Base-by-base conservation (phyloP, 2,329 filamentous ascomycete genomes). In the Sphaerulina populicola region DNA sequence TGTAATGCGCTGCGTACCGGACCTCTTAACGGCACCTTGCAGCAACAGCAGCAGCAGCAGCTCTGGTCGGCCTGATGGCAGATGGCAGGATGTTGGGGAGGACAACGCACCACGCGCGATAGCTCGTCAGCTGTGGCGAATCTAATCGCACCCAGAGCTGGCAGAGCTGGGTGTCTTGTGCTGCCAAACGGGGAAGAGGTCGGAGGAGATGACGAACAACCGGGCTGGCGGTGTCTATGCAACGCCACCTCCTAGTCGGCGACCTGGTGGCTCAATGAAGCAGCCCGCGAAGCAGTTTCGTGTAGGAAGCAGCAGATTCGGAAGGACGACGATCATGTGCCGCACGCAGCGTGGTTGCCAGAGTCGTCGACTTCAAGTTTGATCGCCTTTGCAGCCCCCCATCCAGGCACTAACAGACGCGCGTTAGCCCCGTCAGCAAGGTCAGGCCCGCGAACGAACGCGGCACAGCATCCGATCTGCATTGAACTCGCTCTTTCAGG, bases 1-100 rank as follows among this genome's bases (percentile, higher is more conserved):
- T 44, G 48, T 30, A 30, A 15, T 33, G 45, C 39, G 45, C 37
- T 31, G 45, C 42, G 43, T 46, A 23, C 41, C 38, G 45, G 42
- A 54, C 50, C 46, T 51, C 53, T 54, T 54, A 50, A 42, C 55
- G 55, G 58, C 57, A 49, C 56, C 57, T 58, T 62, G 60, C 60
- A 57, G 55, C 21, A 6, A 27, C 30, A 18, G 18, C 18, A 18
- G 55, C 21, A 6, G 30, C 30, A n/a, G n/a, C n/a, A n/a, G n/a
- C 56, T 56, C 15, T 30, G 44, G 43, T 51, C 44, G 31, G 10
- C 10, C 31, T 35, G 31, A n/a, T 35, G 31, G 31, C 51, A 49
- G 31, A n/a, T 35, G 31, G 31, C 51, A 49, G 30, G 38, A 23
- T 23, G 39, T 41, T 41, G 39, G 37, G 46, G 45, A 41, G 54